phyloP scores from a whole-genome alignment of 495 filamentous ascomycete species.

The Xylaria nigripes region DNA sequence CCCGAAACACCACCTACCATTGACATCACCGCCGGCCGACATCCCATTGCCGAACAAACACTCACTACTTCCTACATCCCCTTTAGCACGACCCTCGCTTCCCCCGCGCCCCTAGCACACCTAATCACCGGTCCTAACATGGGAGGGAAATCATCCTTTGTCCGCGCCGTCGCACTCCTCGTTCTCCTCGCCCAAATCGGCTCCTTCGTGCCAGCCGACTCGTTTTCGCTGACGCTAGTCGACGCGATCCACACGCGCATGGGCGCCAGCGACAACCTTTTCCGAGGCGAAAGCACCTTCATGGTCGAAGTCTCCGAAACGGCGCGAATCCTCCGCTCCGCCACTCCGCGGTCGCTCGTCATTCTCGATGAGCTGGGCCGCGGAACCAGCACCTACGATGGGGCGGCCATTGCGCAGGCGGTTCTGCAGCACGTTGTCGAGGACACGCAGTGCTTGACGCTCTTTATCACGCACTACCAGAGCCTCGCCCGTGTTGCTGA shows the following conservation, averaged over 20 bases:
- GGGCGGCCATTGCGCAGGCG: slow-evolving; percentile 89
- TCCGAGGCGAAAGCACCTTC: slow-evolving; percentile 91
- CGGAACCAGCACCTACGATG: slow-evolving; percentile 90
- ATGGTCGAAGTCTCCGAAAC: slow-evolving; percentile 97
- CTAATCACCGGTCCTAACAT: slow-evolving; percentile 97
- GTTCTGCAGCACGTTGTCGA: slow-evolving; percentile 79
- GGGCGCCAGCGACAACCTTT: slow-evolving; percentile 95
- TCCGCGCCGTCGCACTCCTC: slow-evolving; percentile 84
- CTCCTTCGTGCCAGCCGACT: slow-evolving; percentile 79
- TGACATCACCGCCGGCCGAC: slow-evolving; percentile 65
- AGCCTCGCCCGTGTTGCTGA: slow-evolving; percentile 63
- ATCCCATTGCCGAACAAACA: slow-evolving; percentile 94
- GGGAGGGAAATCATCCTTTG: slow-evolving; percentile 95
- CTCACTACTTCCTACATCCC: slow-evolving; percentile 85
- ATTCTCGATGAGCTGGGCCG: slow-evolving; percentile 94
- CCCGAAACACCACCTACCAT: slow-evolving; percentile 57
- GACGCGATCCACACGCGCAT: slow-evolving; percentile 95
- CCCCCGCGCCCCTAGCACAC: slow-evolving; percentile 57
- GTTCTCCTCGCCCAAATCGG: slow-evolving; percentile 92
- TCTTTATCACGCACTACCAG: slow-evolving; percentile 98
- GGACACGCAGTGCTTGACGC: slow-evolving; percentile 62
- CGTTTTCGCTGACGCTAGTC: slow-evolving; percentile 66
- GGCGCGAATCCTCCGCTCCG: slow-evolving; percentile 78
- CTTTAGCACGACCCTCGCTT: slow-evolving; percentile 66
- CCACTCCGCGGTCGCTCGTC: slow-evolving; percentile 70